A percentile compares a stretch with the other conserved stretches of the same genome.
phyloP scores from a whole-genome alignment of 768 basidiomycete species.

The Panus rudis region DNA sequence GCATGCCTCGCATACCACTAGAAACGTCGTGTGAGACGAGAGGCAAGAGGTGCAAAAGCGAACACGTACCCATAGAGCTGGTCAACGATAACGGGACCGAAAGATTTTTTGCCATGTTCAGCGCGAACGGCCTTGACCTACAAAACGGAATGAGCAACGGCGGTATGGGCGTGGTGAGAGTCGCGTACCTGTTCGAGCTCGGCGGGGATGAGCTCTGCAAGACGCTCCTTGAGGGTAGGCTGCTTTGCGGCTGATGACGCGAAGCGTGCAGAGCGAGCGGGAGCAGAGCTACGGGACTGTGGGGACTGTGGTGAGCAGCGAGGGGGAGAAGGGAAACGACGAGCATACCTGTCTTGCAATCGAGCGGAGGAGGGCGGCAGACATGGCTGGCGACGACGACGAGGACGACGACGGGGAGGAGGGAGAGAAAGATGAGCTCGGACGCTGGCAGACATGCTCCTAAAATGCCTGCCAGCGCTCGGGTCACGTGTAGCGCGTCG shows the following conservation, averaged over 20 bases:
- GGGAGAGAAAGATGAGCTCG: conserved; percentile 10
- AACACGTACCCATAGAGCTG: conserved; percentile 75
- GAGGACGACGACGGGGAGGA: conserved; percentile 3
- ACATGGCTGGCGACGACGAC: conserved; percentile 18
- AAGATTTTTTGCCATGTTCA: conserved; percentile 86
- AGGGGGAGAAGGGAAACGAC: conserved; percentile 18
- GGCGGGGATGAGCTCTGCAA: conserved; percentile 88
- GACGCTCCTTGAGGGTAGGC: conserved; percentile 82
- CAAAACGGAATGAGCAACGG: conserved; percentile 9
- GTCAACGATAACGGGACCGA: conserved; percentile 87
- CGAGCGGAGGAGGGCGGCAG: conserved; percentile 25
- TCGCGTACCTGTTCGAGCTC: conserved; percentile 64
- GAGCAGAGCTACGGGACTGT: conserved; percentile 43
- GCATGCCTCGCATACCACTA: conserved; percentile 83
- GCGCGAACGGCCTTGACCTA: conserved; percentile 81
- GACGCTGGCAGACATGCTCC: not conserved
- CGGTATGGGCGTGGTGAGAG: not conserved
- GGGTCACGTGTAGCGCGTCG: no score
- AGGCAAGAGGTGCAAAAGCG: not conserved
- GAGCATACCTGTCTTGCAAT: conserved; percentile 28
- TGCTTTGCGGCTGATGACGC: conserved; percentile 62
- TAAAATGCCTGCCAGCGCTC: no score
- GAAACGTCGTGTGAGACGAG: conserved; percentile 8
- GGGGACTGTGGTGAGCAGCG: conserved; percentile 5
- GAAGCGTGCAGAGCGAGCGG: conserved; percentile 49